These are phyloP conservation scores for Populus hybrid DNA, from an alignment of 441 rosid genomes.

Conservation along the genomic window DNA sequence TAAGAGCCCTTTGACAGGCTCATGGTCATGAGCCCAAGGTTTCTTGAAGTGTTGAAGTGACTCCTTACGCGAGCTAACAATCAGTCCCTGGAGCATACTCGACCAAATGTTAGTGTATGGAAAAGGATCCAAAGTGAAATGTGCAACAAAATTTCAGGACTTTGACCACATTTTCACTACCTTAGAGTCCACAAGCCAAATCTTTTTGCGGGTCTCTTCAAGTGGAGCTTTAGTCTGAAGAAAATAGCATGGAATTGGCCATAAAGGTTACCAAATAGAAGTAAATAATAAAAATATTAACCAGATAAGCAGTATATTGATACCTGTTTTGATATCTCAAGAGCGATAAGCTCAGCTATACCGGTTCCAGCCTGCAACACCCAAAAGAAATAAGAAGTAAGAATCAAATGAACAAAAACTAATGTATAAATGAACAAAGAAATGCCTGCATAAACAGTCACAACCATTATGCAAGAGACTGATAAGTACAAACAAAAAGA, in stretches of 20 bases:
- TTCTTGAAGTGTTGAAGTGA: constrained; percentile 92
- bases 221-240: constrained; percentile 57
- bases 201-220: constrained; percentile 71
- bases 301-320: neutral
- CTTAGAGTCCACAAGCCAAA: constrained; percentile 96
- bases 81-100: constrained; percentile 56
- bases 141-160: neutral
- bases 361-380: constrained; percentile 84
- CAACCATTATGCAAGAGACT: neutral
- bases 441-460: neutral
- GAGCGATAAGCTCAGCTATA: constrained; percentile 87
- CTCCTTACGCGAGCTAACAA: constrained; percentile 72
- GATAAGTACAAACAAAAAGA: neutral
- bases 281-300: constrained; percentile 1
- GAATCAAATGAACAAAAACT: neutral
- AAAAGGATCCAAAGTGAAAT: neutral
- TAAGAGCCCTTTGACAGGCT: constrained; percentile 59
- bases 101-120: neutral
- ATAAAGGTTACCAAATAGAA: constrained; percentile 12
- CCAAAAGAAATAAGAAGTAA: constrained; percentile 6
- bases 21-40: constrained; percentile 93
- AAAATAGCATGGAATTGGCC: constrained; percentile 21
- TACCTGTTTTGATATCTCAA: constrained; percentile 77
- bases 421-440: neutral
- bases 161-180: constrained; percentile 26